Evolutionary conservation across 441 rosid species (phyloP), one percentile per base, ranked within the genome.

Genomic region (Euphorbia celastroides): DNA sequence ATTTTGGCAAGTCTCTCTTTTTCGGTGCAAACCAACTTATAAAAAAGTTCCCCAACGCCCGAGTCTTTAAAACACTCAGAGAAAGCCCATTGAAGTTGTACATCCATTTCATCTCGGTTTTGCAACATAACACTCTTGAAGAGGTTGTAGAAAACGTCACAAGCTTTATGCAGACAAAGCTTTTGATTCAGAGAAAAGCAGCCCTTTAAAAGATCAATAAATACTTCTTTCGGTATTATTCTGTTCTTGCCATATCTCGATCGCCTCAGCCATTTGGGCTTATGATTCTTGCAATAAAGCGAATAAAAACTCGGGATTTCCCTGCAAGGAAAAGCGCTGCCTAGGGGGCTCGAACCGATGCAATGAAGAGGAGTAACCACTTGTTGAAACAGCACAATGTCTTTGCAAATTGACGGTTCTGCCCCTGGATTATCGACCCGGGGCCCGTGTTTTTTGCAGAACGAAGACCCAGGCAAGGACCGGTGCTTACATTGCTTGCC

Each of bases 211-310:
- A 95, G 88, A 71, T 86, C 92, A 70, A 83, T 27, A 81, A 95
- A 95, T 12, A 95, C 93, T 72, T 95, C 99, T 73, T 89, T 95
- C 1, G 98, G 87, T 75, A 95, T 80, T 60, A 95, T 92, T 77
- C 96, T 89, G 72, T 96, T 95, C 87, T 88, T 92, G 36, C 99
- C 98, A 65, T 92, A 88, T 78, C 99, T 87, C 36, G 99, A 98
- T 72, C 97, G 93, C 84, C 90, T 95, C 57, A 95, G 96, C 98
- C 99, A 95, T 82, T 93, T 90, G 23, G 99, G 99, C 72, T 92
- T 88, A 79, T 95, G 99, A 55, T 78, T 84, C 58, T 92, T 93
- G 71, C 99, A 95, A 79, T 95, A 95, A 50, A 90, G 74, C 10
- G 91, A 76, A 78, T 85, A 84, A 62, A 90, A 85, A 67, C 82